Base-by-base conservation (phyloP, 371 early-diverging fungal species). In the Mucor lusitanicus region DNA sequence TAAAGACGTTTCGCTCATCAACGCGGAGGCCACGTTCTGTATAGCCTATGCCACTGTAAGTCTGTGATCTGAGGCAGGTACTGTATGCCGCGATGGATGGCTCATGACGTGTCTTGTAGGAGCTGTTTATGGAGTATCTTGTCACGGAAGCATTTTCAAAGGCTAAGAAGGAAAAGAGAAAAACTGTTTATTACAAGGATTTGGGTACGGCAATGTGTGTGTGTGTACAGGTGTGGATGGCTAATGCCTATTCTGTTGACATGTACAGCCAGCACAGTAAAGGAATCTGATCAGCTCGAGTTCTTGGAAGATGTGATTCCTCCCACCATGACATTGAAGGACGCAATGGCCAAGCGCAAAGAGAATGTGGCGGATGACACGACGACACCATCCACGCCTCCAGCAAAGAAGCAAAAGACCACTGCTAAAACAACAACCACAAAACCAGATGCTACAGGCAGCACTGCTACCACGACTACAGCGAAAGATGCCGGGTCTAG, bases 91-190 rank as follows among this genome's bases (percentile, higher is more conserved):
- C n/a, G 37, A 35, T 35, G 12, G 37, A 35, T 35, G n/a, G 37
- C 37, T 35, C 12, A 35, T 12, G 37, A 12, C 12, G 9, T 35
- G 2, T 35, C 11, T n/a, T 19, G 40, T 76, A 91, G 88, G 95
- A 94, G 78, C 64, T 90, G 59, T 94, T 94, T 73, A 79, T 93
- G 72, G 91, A 91, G 53, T 84, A 88, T 67, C 81, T 94, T 35
- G 88, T 88, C 2, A 80, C 81, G 40, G 89, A 88, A 74, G 86
- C 88, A 12, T 88, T 82, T 68, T 76, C 84, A 30, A 76, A 85
- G 50, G 90, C 93, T 1, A 83, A 87, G 53, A 67, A 82, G 55
- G 91, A 92, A 23, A 90, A 89, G 68, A 80, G 93, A 77, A 91
- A 90, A 70, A 91, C 90, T 0, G 82, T 94, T 1, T 85, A 74